These are phyloP conservation scores for Calycina herbarum DNA, from an alignment of 2,329 filamentous ascomycete species.

Conservation along the genomic window DNA sequence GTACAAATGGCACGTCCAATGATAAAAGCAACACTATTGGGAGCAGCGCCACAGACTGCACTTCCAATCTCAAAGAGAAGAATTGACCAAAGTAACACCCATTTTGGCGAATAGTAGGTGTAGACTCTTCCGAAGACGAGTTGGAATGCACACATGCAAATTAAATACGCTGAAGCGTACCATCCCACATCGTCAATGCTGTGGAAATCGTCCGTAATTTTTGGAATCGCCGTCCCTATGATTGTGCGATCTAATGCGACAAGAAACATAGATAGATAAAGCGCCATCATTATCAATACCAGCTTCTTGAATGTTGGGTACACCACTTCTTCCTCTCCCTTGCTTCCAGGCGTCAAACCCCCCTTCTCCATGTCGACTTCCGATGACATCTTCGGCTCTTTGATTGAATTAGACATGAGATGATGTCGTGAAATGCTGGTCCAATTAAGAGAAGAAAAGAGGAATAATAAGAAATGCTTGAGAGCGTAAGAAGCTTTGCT, in stretches of 20 bases:
- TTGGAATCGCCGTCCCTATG: constrained; percentile 41
- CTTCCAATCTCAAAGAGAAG: constrained; percentile 39
- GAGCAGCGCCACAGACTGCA: constrained; percentile 38
- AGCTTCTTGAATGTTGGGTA: constrained; percentile 29
- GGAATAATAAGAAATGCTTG: not conserved
- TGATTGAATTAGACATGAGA: not conserved
- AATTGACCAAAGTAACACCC: constrained; percentile 34
- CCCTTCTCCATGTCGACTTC: constrained; percentile 6
- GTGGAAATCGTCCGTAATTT: constrained; percentile 42
- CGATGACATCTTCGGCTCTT: not conserved
- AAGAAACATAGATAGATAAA: constrained; percentile 49
- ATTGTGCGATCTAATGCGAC: constrained; percentile 40
- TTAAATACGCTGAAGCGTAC: constrained; percentile 44
- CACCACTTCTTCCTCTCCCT: constrained; percentile 17
- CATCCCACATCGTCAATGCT: constrained; percentile 47
- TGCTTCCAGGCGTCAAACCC: not conserved
- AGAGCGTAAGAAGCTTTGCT: not conserved
- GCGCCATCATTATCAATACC: constrained; percentile 45
- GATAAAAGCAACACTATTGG: constrained; percentile 39
- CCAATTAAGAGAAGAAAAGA: not conserved
- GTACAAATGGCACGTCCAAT: constrained; percentile 38
- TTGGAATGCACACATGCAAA: constrained; percentile 37
- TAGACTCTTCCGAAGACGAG: constrained; percentile 36
- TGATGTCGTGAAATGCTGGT: not conserved
- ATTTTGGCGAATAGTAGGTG: constrained; percentile 37